phyloP scores from a whole-genome alignment of 164 flowering plant species.

The Chimonanthus praecox region DNA sequence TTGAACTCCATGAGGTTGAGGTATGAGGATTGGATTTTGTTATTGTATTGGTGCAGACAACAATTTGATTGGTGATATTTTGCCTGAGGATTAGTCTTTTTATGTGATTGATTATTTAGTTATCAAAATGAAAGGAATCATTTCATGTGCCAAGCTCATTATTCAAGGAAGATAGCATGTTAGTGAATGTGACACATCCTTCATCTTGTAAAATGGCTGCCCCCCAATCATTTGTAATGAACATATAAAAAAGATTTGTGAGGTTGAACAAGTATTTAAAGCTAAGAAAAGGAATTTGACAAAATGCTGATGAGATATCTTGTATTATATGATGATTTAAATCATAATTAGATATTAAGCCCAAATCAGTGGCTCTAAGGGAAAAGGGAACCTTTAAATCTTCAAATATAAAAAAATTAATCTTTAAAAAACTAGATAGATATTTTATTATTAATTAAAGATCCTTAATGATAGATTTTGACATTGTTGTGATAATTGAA shows the following conservation, averaged over 20 bases:
- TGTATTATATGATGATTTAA: no score
- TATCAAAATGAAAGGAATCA: not conserved
- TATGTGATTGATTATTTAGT: not conserved
- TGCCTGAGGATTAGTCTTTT: not conserved
- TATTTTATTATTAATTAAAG: no score
- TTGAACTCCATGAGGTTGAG: constrained; percentile 4
- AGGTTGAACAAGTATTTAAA: not conserved
- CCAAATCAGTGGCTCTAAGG: no score
- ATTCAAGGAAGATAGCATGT: not conserved
- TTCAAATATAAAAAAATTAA: no score
- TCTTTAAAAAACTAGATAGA: no score
- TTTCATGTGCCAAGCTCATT: constrained; percentile 6
- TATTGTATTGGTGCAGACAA: not conserved
- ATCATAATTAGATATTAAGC: no score
- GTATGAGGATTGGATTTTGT: not conserved
- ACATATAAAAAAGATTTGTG: not conserved
- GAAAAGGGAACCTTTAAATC: no score
- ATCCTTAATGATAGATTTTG: no score
- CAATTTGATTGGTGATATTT: not conserved
- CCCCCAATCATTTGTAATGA: constrained; percentile 10
- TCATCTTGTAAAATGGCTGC: not conserved
- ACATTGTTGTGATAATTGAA: no score
- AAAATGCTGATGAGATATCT: no score
- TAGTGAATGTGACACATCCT: not conserved
- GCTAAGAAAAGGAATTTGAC: no score